Conservation (phyloP, 192 early-diverging fungal species). For the Backusella mclennaniae region DNA sequence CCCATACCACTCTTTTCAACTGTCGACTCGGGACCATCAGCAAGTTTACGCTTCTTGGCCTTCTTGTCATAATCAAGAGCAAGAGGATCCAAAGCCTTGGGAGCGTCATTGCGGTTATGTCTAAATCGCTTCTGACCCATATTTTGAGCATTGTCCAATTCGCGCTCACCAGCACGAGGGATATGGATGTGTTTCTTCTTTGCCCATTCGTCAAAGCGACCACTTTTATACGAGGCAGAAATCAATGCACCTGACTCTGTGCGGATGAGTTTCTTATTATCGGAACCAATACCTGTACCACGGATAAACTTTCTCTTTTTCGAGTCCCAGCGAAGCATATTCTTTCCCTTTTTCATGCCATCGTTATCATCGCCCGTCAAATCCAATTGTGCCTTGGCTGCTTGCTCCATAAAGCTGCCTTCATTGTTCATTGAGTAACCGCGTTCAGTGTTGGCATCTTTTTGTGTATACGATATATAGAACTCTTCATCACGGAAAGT, state of each 20-base stretch:
- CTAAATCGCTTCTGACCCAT: slow-evolving; percentile 63
- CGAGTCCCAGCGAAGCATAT: slow-evolving; percentile 84
- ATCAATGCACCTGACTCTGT: slow-evolving; percentile 91
- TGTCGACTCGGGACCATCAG: slow-evolving; percentile 42
- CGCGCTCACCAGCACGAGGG: slow-evolving; percentile 85
- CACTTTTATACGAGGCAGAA: slow-evolving; percentile 84
- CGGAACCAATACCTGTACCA: slow-evolving; percentile 79
- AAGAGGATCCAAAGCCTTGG: slow-evolving; percentile 71
- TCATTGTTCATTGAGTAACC: slow-evolving; percentile 75
- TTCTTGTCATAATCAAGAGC: slow-evolving; percentile 65
- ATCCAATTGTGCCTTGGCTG: slow-evolving; percentile 71
- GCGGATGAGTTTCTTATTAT: slow-evolving; percentile 95
- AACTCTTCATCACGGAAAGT: slow-evolving; percentile 77
- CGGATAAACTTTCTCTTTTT: slow-evolving; percentile 91
- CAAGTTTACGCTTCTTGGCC: slow-evolving; percentile 52
- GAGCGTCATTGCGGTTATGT: slow-evolving; percentile 72
- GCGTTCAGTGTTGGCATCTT: slow-evolving; percentile 84
- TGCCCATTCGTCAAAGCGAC: slow-evolving; percentile 89
- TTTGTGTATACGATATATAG: slow-evolving; percentile 86
- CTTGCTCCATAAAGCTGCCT: slow-evolving; percentile 81
- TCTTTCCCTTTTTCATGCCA: slow-evolving; percentile 55
- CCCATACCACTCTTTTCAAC: slow-evolving; percentile 37
- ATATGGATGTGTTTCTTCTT: slow-evolving; percentile 79
- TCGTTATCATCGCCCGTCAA: slow-evolving; percentile 81
- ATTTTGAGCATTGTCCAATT: slow-evolving; percentile 56